Conservation (phyloP, 495 filamentous ascomycete species). For the Aspergillus ellipticus region DNA sequence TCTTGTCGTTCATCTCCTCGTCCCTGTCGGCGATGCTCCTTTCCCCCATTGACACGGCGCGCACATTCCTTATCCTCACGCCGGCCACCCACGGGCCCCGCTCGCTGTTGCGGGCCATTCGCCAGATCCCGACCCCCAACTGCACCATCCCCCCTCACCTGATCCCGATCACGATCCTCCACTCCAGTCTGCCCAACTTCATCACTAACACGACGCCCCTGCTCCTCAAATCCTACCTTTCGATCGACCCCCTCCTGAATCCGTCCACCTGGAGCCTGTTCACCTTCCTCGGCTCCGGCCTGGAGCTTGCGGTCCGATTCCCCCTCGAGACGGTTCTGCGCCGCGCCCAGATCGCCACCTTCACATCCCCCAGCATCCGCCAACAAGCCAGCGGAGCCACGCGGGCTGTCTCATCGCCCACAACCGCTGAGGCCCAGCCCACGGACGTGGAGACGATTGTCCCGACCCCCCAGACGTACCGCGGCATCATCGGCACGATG, state of each 20-base stretch:
- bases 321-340: slow-evolving; percentile 90
- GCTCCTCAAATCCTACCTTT: slow-evolving; percentile 70
- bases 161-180: slow-evolving; percentile 77
- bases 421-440: slow-evolving; percentile 29
- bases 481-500: slow-evolving; percentile 81
- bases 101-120: slow-evolving; percentile 69
- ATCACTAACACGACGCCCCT: slow-evolving; percentile 77
- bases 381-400: slow-evolving; percentile 54
- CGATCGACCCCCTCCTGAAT: slow-evolving; percentile 76
- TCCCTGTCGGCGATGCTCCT: slow-evolving; percentile 75
- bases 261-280: slow-evolving; percentile 74
- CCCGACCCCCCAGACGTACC: slow-evolving; percentile 57
- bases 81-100: slow-evolving; percentile 68
- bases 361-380: slow-evolving; percentile 42
- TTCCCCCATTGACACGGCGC: slow-evolving; percentile 81
- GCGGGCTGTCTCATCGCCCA: slow-evolving; percentile 27
- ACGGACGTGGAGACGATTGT: slow-evolving; percentile 68
- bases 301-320: slow-evolving; percentile 79
- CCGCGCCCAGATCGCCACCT: slow-evolving; percentile 74
- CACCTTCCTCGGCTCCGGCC: slow-evolving; percentile 68
- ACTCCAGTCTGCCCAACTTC: slow-evolving; percentile 76
- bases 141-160: slow-evolving; percentile 68
- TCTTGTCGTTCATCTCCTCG: slow-evolving; percentile 77
- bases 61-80: slow-evolving; percentile 82
- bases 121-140: slow-evolving; percentile 63